Evolutionary conservation across 257 asterid species (phyloP).

Genomic region (Gardenia jasminoides): DNA sequence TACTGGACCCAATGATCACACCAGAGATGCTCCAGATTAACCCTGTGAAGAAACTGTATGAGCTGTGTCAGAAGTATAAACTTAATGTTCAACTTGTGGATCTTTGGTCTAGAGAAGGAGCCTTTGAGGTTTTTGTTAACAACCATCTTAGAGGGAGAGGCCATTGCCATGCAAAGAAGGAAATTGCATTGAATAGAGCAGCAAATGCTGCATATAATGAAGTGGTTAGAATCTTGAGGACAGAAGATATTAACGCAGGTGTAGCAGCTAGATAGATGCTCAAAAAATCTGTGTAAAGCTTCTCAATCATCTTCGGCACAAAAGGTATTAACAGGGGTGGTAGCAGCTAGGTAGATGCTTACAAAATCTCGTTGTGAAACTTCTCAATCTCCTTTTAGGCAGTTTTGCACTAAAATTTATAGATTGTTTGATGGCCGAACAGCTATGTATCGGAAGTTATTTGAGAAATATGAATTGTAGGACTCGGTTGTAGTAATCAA

Average conservation of each 20-base stretch:
- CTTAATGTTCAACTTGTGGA: constrained; percentile 61
- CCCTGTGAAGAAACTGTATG: constrained; percentile 70
- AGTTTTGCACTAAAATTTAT: too few species aligned
- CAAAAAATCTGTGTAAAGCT: constrained; percentile 11
- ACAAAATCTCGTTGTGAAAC: constrained; percentile 9
- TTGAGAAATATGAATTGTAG: too few species aligned
- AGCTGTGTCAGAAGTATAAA: constrained; percentile 73
- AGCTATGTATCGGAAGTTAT: too few species aligned
- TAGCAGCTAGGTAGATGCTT: neutral
- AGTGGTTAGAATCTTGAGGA: constrained; percentile 39
- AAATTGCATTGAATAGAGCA: constrained; percentile 69
- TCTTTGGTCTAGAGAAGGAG: constrained; percentile 52
- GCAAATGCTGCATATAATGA: constrained; percentile 68
- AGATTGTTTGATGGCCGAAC: too few species aligned
- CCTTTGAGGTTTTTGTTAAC: constrained; percentile 54
- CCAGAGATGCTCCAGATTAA: constrained; percentile 64
- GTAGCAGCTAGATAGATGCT: neutral
- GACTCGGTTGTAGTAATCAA: too few species aligned
- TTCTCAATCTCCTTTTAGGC: neutral
- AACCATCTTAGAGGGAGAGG: constrained; percentile 64
- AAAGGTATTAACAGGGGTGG: constrained; percentile 3
- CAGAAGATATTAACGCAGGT: constrained; percentile 3
- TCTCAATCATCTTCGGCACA: constrained; percentile 20
- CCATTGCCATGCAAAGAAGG: constrained; percentile 65
- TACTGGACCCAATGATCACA: constrained; percentile 69